Base-by-base conservation (phyloP, 2,329 filamentous ascomycete genomes). In the Ceratocystis colombiana region DNA sequence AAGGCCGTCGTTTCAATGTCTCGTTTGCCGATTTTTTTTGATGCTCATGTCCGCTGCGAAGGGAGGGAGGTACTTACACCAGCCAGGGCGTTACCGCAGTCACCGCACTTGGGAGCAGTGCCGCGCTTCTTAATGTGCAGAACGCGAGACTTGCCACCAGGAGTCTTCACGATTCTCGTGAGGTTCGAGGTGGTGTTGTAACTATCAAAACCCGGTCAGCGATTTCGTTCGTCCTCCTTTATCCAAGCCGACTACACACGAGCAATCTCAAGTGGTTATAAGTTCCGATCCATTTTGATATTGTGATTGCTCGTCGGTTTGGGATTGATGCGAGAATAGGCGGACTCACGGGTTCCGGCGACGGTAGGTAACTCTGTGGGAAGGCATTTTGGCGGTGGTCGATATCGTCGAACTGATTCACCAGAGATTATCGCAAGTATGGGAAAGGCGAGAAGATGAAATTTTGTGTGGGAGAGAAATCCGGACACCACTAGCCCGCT, bases 101-200 rank as follows among this genome's bases (percentile, higher is more conserved):
- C 94, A 85, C 95, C 90, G 79, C 94, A 99, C 86, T 99, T 99
- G 77, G 94, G 94, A 71, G 92, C 89, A 78, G 91, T 96, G 74
- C 92, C 94, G 79, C 88, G 89, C 90, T 99, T 99, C 89, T 97
- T 97, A 84, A 96, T 92, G 88, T 99, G 93, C 75, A 97, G 89
- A 78, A 96, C 88, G 79, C 94, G 88, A 76, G 96, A 87, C 79
- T 93, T 86, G 79, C 94, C 94, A 79, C 94, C 95, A 73, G 95
- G 94, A 73, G 94, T 99, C 86, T 94, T 94, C 80, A 96, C 79
- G 76, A 95, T 84, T 78, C 94, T 89, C 79, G 94, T 93, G 81
- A 91, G 90, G 89, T 99, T 96, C 79, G 90, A 96, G 78, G 84
- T 84, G 79, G 93, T 97, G 88, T 97, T 97, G 89, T 97, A 99